Evolutionary conservation across 2,329 filamentous ascomycete genomes (phyloP).

Genomic region (Apiospora malaysiana): DNA sequence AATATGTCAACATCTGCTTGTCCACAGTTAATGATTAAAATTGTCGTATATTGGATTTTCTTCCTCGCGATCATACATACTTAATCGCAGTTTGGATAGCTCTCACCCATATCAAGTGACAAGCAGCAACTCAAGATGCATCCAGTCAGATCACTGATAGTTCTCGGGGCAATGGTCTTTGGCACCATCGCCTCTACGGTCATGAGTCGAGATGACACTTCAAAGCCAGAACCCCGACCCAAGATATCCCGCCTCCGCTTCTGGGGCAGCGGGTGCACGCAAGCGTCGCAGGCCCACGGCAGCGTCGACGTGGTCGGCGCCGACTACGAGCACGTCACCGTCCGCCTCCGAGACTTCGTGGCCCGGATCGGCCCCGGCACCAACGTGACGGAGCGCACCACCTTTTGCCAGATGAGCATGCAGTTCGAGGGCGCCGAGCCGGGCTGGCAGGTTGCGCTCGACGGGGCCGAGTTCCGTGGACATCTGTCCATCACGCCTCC

Average conservation of each 20-base stretch:
- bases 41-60: neutral
- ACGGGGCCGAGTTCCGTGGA: neutral
- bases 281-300: neutral
- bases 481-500: neutral
- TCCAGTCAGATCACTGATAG: neutral
- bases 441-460: neutral
- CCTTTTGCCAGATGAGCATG: slow-evolving; percentile 13
- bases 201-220: neutral
- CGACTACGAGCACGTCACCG: neutral
- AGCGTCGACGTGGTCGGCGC: neutral
- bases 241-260: neutral
- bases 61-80: neutral
- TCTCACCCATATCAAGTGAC: too few relatives aligned
- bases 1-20: neutral
- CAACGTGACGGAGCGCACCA: slow-evolving; percentile 4
- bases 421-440: neutral
- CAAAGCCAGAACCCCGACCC: neutral
- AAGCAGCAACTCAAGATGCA: neutral
- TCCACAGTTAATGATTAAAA: too few relatives aligned
- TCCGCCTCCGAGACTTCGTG: neutral
- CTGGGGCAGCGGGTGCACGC: slow-evolving; percentile 5
- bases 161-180: neutral
- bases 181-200: neutral
- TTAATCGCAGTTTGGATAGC: too few relatives aligned
- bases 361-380: slow-evolving; percentile 4